Evolutionary conservation across 2,329 filamentous ascomycete species (phyloP).

Genomic region (Epichloe amarillans): DNA sequence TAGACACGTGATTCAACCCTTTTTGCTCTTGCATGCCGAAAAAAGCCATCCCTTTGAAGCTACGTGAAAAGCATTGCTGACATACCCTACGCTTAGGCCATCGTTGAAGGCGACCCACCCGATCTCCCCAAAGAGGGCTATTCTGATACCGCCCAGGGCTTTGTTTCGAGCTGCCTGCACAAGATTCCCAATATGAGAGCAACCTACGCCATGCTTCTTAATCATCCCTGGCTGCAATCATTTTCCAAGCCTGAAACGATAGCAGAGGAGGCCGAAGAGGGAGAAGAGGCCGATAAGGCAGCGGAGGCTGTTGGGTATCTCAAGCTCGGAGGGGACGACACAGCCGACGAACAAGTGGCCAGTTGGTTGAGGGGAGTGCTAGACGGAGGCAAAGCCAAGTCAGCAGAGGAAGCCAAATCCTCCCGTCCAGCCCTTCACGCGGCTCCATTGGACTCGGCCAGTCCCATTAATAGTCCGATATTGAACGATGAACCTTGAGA

Average conservation of each 20-base stretch:
- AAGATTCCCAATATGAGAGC: slow-evolving; percentile 87
- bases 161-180: slow-evolving; percentile 80
- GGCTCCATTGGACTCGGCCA: slow-evolving; percentile 66
- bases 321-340: slow-evolving; percentile 22
- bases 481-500: neutral
- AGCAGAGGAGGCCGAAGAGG: slow-evolving; percentile 54
- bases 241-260: slow-evolving; percentile 68
- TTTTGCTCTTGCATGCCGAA: neutral
- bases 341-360: slow-evolving; percentile 68
- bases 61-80: slow-evolving; percentile 1
- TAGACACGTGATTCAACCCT: neutral
- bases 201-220: slow-evolving; percentile 80
- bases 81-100: slow-evolving; percentile 49
- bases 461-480: slow-evolving; percentile 32
- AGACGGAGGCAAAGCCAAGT: slow-evolving; percentile 40
- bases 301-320: slow-evolving; percentile 32
- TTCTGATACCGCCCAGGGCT: slow-evolving; percentile 68
- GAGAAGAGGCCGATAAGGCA: slow-evolving; percentile 31
- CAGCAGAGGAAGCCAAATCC: slow-evolving; percentile 30
- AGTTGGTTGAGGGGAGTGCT: slow-evolving; percentile 69
- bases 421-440: slow-evolving; percentile 76
- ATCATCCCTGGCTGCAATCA: slow-evolving; percentile 74
- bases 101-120: slow-evolving; percentile 93
- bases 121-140: slow-evolving; percentile 68
- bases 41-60: no score